These are phyloP conservation scores for Termitomyces titanicus DNA, from an alignment of 768 basidiomycete species.

Conservation along the genomic window DNA sequence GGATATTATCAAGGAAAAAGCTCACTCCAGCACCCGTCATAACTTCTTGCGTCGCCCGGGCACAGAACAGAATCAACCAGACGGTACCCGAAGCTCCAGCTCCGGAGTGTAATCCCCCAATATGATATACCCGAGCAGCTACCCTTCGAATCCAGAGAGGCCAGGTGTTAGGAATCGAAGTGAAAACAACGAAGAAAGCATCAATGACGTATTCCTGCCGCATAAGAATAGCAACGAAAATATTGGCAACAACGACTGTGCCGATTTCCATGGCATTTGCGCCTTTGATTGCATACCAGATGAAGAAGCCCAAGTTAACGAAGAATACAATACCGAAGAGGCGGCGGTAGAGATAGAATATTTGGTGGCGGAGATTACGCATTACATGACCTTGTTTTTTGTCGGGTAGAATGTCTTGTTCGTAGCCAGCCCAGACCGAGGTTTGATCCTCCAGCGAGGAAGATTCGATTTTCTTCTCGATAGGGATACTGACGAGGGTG, in stretches of 20 bases:
- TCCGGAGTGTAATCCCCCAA: constrained; percentile 59
- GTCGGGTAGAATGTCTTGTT: constrained; percentile 46
- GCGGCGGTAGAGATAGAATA: constrained; percentile 57
- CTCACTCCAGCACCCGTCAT: constrained; percentile 31
- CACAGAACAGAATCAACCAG: constrained; percentile 50
- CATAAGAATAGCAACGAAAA: constrained; percentile 46
- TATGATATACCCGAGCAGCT: constrained; percentile 56
- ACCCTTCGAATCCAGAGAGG: constrained; percentile 52
- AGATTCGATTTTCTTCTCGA: constrained; percentile 16
- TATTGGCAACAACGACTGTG: constrained; percentile 41
- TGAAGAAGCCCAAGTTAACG: constrained; percentile 50
- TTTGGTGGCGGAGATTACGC: constrained; percentile 54
- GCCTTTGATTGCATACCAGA: constrained; percentile 32
- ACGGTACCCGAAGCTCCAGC: constrained; percentile 50
- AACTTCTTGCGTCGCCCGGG: constrained; percentile 48
- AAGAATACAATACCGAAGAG: constrained; percentile 58
- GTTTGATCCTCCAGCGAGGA: constrained; percentile 28
- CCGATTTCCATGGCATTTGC: constrained; percentile 34
- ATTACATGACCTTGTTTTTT: constrained; percentile 43
- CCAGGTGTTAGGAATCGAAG: constrained; percentile 51
- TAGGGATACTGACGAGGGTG: constrained; percentile 15
- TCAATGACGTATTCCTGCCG: constrained; percentile 60
- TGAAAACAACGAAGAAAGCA: constrained; percentile 50
- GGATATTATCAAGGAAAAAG: neutral
- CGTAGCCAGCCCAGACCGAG: constrained; percentile 47